phyloP scores from a whole-genome alignment of 1,284 basidiomycete species.

The Ustilago vetiveriae region DNA sequence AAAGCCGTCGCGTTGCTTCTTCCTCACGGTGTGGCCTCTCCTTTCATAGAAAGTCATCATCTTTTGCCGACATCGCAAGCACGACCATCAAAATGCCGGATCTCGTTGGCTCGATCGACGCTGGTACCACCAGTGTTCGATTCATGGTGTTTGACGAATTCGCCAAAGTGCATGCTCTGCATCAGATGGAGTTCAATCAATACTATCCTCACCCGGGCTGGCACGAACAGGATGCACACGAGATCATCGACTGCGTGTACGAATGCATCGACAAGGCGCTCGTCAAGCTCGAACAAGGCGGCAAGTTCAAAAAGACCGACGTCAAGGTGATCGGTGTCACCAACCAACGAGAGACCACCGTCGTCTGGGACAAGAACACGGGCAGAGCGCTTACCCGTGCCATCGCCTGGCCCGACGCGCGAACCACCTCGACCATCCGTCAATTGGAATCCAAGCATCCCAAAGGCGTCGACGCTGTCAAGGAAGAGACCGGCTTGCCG shows the following conservation, averaged over 20 bases:
- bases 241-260: constrained; percentile 82
- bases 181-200: constrained; percentile 73
- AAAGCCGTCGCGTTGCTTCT: neutral
- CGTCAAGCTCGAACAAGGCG: constrained; percentile 75
- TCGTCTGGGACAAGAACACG: constrained; percentile 90
- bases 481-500: constrained; percentile 61
- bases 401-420: constrained; percentile 95
- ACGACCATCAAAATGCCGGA: constrained; percentile 39
- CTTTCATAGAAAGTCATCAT: too few species aligned
- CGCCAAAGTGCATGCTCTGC: constrained; percentile 85
- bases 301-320: constrained; percentile 79
- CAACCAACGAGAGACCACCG: constrained; percentile 95
- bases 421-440: constrained; percentile 84
- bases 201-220: constrained; percentile 71
- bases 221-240: constrained; percentile 93
- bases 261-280: constrained; percentile 81
- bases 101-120: constrained; percentile 50
- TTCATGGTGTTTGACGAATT: constrained; percentile 92
- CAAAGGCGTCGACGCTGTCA: constrained; percentile 78
- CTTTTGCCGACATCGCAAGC: too few species aligned
- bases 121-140: constrained; percentile 78
- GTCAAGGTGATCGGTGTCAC: constrained; percentile 96
- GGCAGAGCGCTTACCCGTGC: constrained; percentile 85
- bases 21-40: neutral
- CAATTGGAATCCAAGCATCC: constrained; percentile 80